These are phyloP conservation scores for Pseudocercospora crystallina DNA, from an alignment of 2,329 filamentous ascomycete species.

Conservation along the genomic window DNA sequence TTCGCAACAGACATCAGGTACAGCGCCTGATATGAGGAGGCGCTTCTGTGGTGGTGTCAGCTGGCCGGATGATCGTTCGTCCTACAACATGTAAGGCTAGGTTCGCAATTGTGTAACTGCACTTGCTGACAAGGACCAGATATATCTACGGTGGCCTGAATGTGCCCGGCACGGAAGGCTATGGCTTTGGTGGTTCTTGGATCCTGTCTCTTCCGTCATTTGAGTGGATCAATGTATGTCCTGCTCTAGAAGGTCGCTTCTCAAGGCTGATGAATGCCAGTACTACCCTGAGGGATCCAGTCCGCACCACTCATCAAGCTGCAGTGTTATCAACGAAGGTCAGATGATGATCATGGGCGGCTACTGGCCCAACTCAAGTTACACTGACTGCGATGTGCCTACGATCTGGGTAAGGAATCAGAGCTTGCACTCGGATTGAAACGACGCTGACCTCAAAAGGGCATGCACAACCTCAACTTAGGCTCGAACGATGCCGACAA, in stretches of 20 bases:
- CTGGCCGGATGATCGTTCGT: slow-evolving; percentile 60
- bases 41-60: slow-evolving; percentile 63
- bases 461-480: slow-evolving; percentile 53
- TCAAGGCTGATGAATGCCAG: slow-evolving; percentile 1
- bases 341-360: slow-evolving; percentile 67
- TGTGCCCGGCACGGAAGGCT: slow-evolving; percentile 35
- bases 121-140: slow-evolving; percentile 35
- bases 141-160: slow-evolving; percentile 62
- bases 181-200: slow-evolving; percentile 62
- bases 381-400: slow-evolving; percentile 48
- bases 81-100: slow-evolving; percentile 60
- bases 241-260: slow-evolving; percentile 17
- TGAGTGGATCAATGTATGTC: slow-evolving; percentile 53
- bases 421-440: background rate
- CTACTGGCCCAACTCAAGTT: slow-evolving; percentile 54
- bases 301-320: slow-evolving; percentile 58
- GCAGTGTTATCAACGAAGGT: slow-evolving; percentile 56
- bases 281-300: slow-evolving; percentile 41
- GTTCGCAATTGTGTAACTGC: too few species aligned
- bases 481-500: slow-evolving; percentile 46
- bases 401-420: slow-evolving; percentile 37
- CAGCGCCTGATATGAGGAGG: slow-evolving; percentile 53
- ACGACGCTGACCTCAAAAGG: slow-evolving; percentile 22
- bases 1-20: slow-evolving; percentile 56
- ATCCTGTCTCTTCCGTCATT: slow-evolving; percentile 63